Conservation (phyloP, 768 basidiomycete species). For the Mycena indigotica region DNA sequence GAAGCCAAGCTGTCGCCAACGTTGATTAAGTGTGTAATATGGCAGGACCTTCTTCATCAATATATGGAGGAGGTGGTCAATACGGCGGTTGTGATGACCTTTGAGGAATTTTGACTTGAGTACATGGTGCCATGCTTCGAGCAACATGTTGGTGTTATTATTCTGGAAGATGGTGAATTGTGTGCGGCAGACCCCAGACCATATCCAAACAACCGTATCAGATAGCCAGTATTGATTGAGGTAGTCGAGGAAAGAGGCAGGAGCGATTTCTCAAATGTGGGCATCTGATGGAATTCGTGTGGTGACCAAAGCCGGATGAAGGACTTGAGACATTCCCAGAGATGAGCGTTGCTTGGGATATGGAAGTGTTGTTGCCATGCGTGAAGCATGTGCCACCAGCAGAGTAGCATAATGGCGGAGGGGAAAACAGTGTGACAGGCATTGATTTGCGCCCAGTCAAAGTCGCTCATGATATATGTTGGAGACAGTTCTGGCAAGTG, state of each 20-base stretch:
- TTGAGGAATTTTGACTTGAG: conserved; percentile 30
- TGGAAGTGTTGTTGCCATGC: conserved; percentile 32
- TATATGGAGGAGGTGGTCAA: conserved; percentile 27
- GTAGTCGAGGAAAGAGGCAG: conserved; percentile 18
- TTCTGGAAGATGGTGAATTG: conserved; percentile 14
- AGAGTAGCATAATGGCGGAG: conserved; percentile 17
- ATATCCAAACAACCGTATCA: conserved; percentile 12
- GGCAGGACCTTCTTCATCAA: conserved; percentile 20
- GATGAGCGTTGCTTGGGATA: conserved; percentile 4
- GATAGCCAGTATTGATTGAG: conserved; percentile 25
- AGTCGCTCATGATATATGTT: conserved; percentile 5
- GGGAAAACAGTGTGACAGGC: background rate
- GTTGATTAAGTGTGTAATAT: conserved; percentile 23
- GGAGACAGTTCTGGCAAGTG: background rate
- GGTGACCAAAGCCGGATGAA: conserved; percentile 24
- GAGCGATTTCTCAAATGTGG: conserved; percentile 18
- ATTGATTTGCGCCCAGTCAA: conserved; percentile 14
- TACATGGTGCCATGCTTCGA: conserved; percentile 33
- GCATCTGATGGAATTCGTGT: conserved; percentile 16
- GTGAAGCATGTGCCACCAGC: conserved; percentile 37
- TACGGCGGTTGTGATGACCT: conserved; percentile 24
- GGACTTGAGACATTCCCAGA: conserved; percentile 27
- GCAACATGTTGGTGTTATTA: conserved; percentile 32
- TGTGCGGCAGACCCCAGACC: conserved; percentile 25
- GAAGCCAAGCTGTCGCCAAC: conserved; percentile 25